Percentiles rank a stretch among this genome's conserved stretches.
phyloP scores from a whole-genome alignment of 306 rosid genomes.

The Trifolium pratense region DNA sequence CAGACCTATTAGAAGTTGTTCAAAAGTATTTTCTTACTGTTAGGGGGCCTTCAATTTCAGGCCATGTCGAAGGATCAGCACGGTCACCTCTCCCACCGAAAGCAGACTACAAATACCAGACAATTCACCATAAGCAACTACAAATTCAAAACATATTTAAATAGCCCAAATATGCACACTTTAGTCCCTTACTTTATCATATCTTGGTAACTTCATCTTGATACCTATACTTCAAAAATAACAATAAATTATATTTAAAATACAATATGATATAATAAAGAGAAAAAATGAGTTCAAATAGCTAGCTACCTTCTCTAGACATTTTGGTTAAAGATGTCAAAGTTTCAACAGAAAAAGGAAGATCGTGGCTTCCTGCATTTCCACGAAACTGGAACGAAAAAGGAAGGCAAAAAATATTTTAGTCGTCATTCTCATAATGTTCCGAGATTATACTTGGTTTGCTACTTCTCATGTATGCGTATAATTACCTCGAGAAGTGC shows the following conservation, averaged over 20 bases:
- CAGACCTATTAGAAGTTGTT: slow-evolving; percentile 8
- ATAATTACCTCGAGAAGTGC: slow-evolving; percentile 83
- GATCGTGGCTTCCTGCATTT: slow-evolving; percentile 98
- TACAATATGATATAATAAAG: slow-evolving; percentile 17
- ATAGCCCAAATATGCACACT: slow-evolving; percentile 3
- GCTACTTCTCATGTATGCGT: slow-evolving; percentile 7
- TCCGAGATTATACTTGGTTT: slow-evolving; percentile 12
- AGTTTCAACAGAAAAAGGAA: slow-evolving; percentile 75
- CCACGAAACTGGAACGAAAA: slow-evolving; percentile 66
- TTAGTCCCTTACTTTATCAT: slow-evolving; percentile 74
- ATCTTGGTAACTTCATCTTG: slow-evolving; percentile 89
- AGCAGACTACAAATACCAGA: slow-evolving; percentile 68
- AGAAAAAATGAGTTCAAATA: slow-evolving; percentile 32
- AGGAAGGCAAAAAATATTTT: slow-evolving; percentile 3
- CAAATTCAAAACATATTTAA: slow-evolving; percentile 20
- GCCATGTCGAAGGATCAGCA: slow-evolving; percentile 83
- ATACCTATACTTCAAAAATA: slow-evolving; percentile 59
- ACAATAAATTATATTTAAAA: slow-evolving; percentile 39
- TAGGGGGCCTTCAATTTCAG: slow-evolving; percentile 87
- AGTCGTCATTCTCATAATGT: slow-evolving; percentile 9
- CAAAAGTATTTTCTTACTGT: slow-evolving; percentile 56
- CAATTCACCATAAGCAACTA: slow-evolving; percentile 40
- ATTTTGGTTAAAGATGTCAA: slow-evolving; percentile 59
- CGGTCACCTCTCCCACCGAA: slow-evolving; percentile 89
- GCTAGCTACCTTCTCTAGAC: slow-evolving; percentile 75